Percentiles rank a stretch among this genome's conserved stretches.
phyloP scores from a whole-genome alignment of 2,329 filamentous ascomycete genomes.

The Aspergillus texensis region DNA sequence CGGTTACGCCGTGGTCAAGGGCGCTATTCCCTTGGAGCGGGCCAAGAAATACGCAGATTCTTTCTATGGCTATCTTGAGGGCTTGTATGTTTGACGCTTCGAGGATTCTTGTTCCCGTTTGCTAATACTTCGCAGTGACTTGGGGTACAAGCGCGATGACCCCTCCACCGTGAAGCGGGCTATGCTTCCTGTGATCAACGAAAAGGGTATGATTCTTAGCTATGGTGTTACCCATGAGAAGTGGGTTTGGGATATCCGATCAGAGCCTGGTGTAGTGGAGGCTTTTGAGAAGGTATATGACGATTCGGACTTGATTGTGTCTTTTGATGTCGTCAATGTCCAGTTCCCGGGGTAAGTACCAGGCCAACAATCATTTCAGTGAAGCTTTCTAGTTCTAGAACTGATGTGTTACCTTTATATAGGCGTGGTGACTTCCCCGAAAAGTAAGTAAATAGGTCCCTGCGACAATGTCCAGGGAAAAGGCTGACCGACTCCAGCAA shows the following conservation, averaged over 20 bases:
- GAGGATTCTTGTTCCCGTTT: neutral
- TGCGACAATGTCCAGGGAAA: too few species aligned
- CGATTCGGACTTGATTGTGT: conserved; percentile 52
- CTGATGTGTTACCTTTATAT: neutral
- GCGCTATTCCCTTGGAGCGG: conserved; percentile 46
- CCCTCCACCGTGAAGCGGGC: conserved; percentile 36
- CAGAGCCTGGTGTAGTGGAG: conserved; percentile 50
- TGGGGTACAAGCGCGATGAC: conserved; percentile 42
- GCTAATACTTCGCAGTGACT: conserved; percentile 22
- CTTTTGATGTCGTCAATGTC: conserved; percentile 53
- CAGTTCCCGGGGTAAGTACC: conserved; percentile 41
- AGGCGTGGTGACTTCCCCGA: conserved; percentile 22
- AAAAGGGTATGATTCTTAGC: conserved; percentile 53
- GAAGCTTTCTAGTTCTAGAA: neutral
- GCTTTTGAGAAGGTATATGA: conserved; percentile 52
- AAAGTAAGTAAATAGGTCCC: neutral
- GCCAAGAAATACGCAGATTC: conserved; percentile 35
- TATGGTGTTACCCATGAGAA: conserved; percentile 54
- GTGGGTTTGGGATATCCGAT: conserved; percentile 54
- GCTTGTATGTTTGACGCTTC: conserved; percentile 18
- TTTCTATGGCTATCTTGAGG: conserved; percentile 27
- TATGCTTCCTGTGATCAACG: conserved; percentile 44
- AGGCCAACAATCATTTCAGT: rapidly evolving
- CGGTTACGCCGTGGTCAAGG: conserved; percentile 52
- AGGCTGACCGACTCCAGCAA: conserved; percentile 30